Evolutionary conservation across 306 rosid genomes (phyloP), one percentile per base, ranked within the genome.

Genomic region (Spatholobus suberectus): DNA sequence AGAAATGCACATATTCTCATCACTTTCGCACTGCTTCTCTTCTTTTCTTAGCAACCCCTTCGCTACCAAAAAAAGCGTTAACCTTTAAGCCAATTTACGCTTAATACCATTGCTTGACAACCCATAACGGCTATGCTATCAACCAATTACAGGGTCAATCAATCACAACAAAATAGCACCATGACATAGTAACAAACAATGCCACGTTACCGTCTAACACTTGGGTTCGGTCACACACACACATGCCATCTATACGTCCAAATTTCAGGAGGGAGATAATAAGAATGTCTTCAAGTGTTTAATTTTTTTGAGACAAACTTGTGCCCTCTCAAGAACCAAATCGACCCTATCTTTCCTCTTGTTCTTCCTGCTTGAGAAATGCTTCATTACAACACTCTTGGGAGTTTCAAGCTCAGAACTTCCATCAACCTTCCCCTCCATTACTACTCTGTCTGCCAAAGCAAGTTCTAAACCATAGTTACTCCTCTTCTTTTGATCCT

Each of bases 261-360:
- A 68, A 74, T 46, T 73, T 86, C 83, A 88, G 55, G 77, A 54
- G 27, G 78, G 20, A 38, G 75, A 72, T 9, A 73, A 66, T 5
- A 88, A 73, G 2, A 83, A 71, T 40, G 82, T 38, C 72, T 90
- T 90, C 26, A 90, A 75, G 71, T 34, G 89, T 55, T 37, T 54
- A 9, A 90, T 84, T 81, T 90, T 90, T 20, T 81, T 73, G 1
- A 90, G 82, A 77, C 93, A 90, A 47, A 52, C 80, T 32, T 85
- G 79, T 11, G 93, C 93, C 41, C 80, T 90, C 59, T 90, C 90
- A 62, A 90, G 81, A 78, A 86, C 88, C 74, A 82, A 69, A 34
- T 90, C 90, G 0, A 88, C 91, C 81, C 91, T 88, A 18, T 86
- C 82, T 84, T 44, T 88, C 61, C 87, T 85, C 87, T 78, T 86